phyloP scores from a whole-genome alignment of 176 grass and related monocot species.

The Olyra latifolia region DNA sequence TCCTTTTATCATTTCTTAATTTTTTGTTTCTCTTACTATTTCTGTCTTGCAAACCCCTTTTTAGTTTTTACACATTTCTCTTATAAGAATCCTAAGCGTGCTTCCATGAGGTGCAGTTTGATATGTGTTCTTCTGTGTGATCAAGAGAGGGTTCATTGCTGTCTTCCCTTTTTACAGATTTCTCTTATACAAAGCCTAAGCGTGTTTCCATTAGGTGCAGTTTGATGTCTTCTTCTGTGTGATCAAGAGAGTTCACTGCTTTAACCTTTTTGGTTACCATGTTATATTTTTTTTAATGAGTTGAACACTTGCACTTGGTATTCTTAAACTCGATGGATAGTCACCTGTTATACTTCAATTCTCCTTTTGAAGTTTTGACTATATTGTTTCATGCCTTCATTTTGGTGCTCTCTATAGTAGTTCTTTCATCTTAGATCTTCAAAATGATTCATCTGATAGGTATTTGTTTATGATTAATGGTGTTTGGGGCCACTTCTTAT shows the following conservation, averaged over 20 bases:
- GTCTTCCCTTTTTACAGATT: no score
- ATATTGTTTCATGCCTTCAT: neutral
- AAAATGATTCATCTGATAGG: neutral
- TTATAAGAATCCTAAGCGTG: constrained; percentile 20
- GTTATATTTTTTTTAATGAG: neutral
- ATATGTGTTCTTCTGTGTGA: constrained; percentile 10
- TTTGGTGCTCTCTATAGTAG: neutral
- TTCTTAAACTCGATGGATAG: neutral
- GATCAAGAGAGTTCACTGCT: no score
- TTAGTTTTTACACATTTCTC: neutral
- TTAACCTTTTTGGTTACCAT: neutral
- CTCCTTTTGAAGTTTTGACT: neutral
- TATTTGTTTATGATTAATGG: neutral
- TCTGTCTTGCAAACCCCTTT: constrained; percentile 12
- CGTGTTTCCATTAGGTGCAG: no score
- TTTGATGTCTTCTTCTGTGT: no score
- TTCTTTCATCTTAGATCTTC: constrained; percentile 7
- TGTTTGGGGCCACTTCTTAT: neutral
- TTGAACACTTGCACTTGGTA: constrained; percentile 1
- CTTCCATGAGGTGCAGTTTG: neutral
- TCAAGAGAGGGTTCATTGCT: neutral
- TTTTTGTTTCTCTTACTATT: constrained; percentile 18
- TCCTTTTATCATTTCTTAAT: neutral
- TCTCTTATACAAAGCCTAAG: no score
- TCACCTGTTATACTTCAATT: neutral